Evolutionary conservation across 768 basidiomycete genomes (phyloP), one percentile per base, ranked within the genome.

Genomic region (Naganishia antarctica): DNA sequence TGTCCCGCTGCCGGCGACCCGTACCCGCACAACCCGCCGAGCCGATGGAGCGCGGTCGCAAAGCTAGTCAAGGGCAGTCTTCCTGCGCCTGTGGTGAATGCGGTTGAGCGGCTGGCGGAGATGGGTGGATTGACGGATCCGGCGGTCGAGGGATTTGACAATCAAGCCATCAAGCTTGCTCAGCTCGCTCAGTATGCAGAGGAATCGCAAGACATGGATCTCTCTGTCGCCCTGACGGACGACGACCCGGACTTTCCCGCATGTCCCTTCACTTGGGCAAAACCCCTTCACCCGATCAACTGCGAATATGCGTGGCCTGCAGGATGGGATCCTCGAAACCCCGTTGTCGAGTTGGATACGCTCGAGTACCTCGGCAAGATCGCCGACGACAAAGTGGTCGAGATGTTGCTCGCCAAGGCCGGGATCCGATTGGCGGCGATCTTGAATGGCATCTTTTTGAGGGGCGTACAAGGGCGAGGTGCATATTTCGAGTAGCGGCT

Each of bases 341-440:
- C 76, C 1, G 81, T 84, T 50, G 77, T 88, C 26, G 87, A 96
- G 73, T 82, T 97, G 16, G 86, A 91, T 75, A 91, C 89, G 16
- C 85, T 89, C 0, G 79, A 85, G 58, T 97, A 96, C 71, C 79
- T 86, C 1, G 89, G 88, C 0, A 78, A 78, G 41, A 85, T 98
- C 69, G 81, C 80, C 65, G 78, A 84, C 25, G 78, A 83, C 65
- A 85, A 86, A 82, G 78, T 91, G 37, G 70, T 98, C 1, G 91
- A 96, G 81, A 84, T 84, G 78, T 73, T 96, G 68, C 79, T 98
- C 41, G 87, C 89, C 0, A 87, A 87, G 80, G 91, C 80, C 0
- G 93, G 91, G 0, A 79, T 94, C 31, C 82, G 93, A 25, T 84
- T 94, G 26, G 93, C 92, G 1, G 89, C 85, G 0, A 77, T 89